phyloP scores from a whole-genome alignment of 2,329 filamentous ascomycete genomes.

The Gyromitra esculenta region DNA sequence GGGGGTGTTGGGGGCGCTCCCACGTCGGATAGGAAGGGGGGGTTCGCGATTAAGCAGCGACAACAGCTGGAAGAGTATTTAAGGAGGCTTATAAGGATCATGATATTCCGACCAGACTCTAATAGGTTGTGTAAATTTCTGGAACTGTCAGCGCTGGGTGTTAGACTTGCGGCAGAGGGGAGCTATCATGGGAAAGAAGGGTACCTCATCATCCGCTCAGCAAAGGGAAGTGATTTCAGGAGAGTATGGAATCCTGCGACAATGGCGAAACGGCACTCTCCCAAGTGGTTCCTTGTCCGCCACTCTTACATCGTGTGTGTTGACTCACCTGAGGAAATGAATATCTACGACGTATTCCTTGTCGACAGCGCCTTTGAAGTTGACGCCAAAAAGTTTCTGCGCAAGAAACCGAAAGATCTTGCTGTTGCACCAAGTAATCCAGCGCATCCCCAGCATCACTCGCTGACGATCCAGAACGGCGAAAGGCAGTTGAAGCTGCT shows the following conservation, averaged over 20 bases:
- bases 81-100: slow-evolving; percentile 91
- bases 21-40: slow-evolving; percentile 63
- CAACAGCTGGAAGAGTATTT: slow-evolving; percentile 88
- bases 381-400: slow-evolving; percentile 72
- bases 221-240: slow-evolving; percentile 86
- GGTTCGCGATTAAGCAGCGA: slow-evolving; percentile 82
- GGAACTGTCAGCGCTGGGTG: slow-evolving; percentile 91
- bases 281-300: slow-evolving; percentile 97
- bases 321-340: slow-evolving; percentile 98
- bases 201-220: slow-evolving; percentile 88
- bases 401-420: slow-evolving; percentile 67
- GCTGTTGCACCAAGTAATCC: slow-evolving; percentile 70
- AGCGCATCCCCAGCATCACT: slow-evolving; percentile 77
- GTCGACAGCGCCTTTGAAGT: slow-evolving; percentile 88
- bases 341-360: slow-evolving; percentile 98
- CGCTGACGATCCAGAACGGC: slow-evolving; percentile 85
- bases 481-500: slow-evolving; percentile 92
- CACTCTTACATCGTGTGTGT: slow-evolving; percentile 98
- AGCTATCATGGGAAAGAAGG: slow-evolving; percentile 99
- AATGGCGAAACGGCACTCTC: slow-evolving; percentile 82
- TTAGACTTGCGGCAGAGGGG: slow-evolving; percentile 91
- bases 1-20: slow-evolving; percentile 56
- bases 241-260: slow-evolving; percentile 80
- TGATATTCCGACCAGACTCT: slow-evolving; percentile 96
- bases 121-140: slow-evolving; percentile 96